Evolutionary conservation across 306 rosid species (phyloP), one percentile per base, ranked within the genome.

Genomic region (Trichosanthes truncata): DNA sequence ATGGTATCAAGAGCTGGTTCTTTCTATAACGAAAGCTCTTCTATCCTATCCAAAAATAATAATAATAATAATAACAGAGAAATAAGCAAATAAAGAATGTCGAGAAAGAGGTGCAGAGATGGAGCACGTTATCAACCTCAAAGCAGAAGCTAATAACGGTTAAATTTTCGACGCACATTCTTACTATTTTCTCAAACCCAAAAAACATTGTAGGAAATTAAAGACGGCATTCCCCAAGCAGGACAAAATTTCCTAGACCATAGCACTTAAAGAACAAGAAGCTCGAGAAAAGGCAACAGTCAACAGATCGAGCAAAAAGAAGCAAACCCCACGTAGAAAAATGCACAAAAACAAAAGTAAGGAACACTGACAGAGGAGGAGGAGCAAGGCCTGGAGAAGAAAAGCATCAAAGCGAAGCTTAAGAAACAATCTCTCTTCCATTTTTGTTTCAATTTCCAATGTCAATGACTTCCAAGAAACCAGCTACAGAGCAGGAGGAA

Each of bases 281-380:
- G 41, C 13, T 59, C 7, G 35, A 62, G 23, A 62, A 26, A 83
- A 67, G 69, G 26, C 11, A 33, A 63, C 49, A 67, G 69, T 23
- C 11, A 33, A 63, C 49, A 85, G 87, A 87, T 86, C 84, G 83
- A 67, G 74, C n/a, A 84, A 78, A 82, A 84, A 75, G 5, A 48
- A 45, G 61, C 35, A 84, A 84, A 84, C 57, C 80, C 82, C 74
- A 55, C 36, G 25, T 40, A 77, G 29, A 33, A 52, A 36, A 18
- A 1, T 48, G 40, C 33, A 12, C 40, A 35, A 14, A 38, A 25
- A 11, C 13, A 1, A 8, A 77, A 78, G 36, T 20, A 20, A 9
- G 17, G 46, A 65, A 55, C 36, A 88, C 97, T 89, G 83, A 92
- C 98, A 80, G 13, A 86, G 81, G 72, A 83, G 46, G 33, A 86